Percentiles rank a stretch among this genome's conserved stretches.
phyloP scores from a whole-genome alignment of 805 yeast genomes.

The Zygosaccharomyces lentus region DNA sequence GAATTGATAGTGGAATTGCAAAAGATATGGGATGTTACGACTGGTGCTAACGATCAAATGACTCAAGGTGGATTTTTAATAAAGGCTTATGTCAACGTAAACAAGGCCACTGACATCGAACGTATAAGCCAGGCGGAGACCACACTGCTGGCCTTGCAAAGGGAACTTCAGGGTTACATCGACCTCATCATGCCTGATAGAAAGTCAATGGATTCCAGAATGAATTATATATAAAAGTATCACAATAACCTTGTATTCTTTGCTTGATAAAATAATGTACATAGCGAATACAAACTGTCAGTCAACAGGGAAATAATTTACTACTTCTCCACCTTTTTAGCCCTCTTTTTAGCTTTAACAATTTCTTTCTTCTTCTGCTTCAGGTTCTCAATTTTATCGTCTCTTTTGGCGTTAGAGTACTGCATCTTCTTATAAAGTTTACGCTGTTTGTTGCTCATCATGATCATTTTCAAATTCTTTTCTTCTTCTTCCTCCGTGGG shows the following conservation, averaged over 20 bases:
- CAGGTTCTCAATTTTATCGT: constrained; percentile 64
- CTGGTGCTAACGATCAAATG: constrained; percentile 42
- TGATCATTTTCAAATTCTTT: constrained; percentile 86
- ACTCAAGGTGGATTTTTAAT: constrained; percentile 54
- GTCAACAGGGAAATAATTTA: constrained; percentile 6
- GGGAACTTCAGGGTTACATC: constrained; percentile 62
- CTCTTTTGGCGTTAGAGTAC: constrained; percentile 80
- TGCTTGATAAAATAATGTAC: constrained; percentile 13
- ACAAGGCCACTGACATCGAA: constrained; percentile 70
- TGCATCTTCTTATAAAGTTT: constrained; percentile 93
- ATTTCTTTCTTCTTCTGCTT: constrained; percentile 66
- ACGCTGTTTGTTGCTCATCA: constrained; percentile 97
- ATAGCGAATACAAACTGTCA: constrained; percentile 2
- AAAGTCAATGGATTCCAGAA: constrained; percentile 73
- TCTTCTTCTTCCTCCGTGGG: constrained; percentile 60
- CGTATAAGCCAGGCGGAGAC: constrained; percentile 60
- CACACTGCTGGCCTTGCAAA: constrained; percentile 58
- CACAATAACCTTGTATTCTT: constrained; percentile 6
- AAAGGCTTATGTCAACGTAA: constrained; percentile 66
- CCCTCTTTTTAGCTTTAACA: constrained; percentile 55
- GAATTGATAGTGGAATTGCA: constrained; percentile 29
- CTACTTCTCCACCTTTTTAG: constrained; percentile 33
- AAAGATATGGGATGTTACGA: constrained; percentile 29
- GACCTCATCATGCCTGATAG: constrained; percentile 73
- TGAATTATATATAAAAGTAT: constrained; percentile 26